Percentiles rank a stretch among this genome's conserved stretches.
phyloP scores from a whole-genome alignment of 1,139 yeast species.

The Protomyces pachydermus region DNA sequence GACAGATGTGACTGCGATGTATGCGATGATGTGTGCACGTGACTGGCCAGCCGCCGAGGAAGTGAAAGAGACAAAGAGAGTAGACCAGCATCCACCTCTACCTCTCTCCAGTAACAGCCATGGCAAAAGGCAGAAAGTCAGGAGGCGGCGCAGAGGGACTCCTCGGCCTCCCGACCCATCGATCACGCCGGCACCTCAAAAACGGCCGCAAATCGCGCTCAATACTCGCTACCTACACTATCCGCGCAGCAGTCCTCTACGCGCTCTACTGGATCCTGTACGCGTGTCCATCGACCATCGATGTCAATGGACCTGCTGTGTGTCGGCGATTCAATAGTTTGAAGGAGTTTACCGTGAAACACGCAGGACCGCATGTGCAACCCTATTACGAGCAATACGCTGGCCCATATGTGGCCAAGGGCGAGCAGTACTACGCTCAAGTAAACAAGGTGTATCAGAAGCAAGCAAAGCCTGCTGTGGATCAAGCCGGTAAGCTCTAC shows the following conservation, averaged over 20 bases:
- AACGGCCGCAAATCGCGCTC: slow-evolving; percentile 5
- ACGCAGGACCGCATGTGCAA: slow-evolving; percentile 16
- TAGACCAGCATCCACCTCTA: too few relatives aligned
- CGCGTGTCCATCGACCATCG: slow-evolving; percentile 20
- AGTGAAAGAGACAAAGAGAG: too few relatives aligned
- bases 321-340: slow-evolving; percentile 16
- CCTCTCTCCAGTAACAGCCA: not conserved
- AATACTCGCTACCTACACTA: slow-evolving; percentile 2
- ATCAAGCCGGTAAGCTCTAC: slow-evolving; percentile 1
- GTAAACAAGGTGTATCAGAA: slow-evolving; percentile 7
- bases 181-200: not conserved
- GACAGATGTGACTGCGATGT: too few relatives aligned
- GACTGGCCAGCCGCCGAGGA: too few relatives aligned
- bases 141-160: slow-evolving; percentile 9
- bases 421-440: slow-evolving; percentile 15
- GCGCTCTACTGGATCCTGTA: slow-evolving; percentile 22
- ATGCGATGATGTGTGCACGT: too few relatives aligned
- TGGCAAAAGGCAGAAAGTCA: not conserved
- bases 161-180: slow-evolving; percentile 20
- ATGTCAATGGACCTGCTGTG: slow-evolving; percentile 8
- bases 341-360: slow-evolving; percentile 3
- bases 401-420: slow-evolving; percentile 19
- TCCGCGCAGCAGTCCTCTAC: slow-evolving; percentile 14
- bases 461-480: slow-evolving; percentile 20
- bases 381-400: slow-evolving; percentile 25